Evolutionary conservation across 176 grass and related monocot genomes (phyloP).

Genomic region (Puccinellia tenuiflora): DNA sequence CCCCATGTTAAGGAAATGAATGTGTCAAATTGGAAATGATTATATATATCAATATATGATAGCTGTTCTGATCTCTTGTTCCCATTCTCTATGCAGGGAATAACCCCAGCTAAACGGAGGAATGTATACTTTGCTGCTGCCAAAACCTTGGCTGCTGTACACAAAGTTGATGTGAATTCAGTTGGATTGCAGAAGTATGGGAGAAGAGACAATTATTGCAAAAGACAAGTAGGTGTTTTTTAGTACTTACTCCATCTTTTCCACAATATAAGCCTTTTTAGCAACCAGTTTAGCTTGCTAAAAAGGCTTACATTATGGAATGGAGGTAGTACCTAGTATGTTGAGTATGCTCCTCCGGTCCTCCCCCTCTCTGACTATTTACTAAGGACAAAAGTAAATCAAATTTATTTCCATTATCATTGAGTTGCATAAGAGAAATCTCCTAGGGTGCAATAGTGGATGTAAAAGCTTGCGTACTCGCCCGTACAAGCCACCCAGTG

Average conservation of each 20-base stretch:
- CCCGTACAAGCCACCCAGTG: not conserved
- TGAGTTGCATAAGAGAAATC: not conserved
- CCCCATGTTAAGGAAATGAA: not conserved
- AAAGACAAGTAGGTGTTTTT: slow-evolving; percentile 63
- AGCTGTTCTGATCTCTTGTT: not conserved
- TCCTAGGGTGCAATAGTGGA: not conserved
- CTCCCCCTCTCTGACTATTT: not conserved
- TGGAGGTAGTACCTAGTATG: no score
- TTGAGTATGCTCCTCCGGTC: not conserved
- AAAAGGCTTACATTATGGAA: no score
- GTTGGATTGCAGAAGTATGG: slow-evolving; percentile 86
- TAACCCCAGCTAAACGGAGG: slow-evolving; percentile 53
- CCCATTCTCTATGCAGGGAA: slow-evolving; percentile 34
- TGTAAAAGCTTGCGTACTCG: not conserved
- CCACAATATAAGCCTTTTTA: no score
- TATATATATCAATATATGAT: not conserved
- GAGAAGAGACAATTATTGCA: slow-evolving; percentile 92
- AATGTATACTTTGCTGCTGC: slow-evolving; percentile 60
- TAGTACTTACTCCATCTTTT: no score
- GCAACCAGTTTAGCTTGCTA: no score
- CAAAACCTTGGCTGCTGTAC: slow-evolving; percentile 67
- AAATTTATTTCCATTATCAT: not conserved
- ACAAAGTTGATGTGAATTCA: slow-evolving; percentile 61
- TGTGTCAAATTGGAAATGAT: not conserved
- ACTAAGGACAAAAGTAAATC: not conserved